phyloP scores from a whole-genome alignment of 2,329 filamentous ascomycete genomes.

The Calonectria honghensis region DNA sequence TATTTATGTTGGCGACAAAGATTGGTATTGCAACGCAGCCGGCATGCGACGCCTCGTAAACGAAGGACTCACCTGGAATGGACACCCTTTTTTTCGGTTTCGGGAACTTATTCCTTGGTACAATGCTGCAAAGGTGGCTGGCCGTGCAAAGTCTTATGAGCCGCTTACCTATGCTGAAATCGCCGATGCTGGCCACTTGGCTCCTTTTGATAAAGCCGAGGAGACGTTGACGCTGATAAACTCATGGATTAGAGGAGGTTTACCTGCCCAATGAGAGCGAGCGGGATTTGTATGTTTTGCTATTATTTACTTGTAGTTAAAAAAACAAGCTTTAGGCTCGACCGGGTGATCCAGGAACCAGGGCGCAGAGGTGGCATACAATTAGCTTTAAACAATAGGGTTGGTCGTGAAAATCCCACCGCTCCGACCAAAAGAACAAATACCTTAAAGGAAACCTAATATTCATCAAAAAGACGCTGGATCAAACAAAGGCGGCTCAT shows the following conservation, averaged over 20 bases:
- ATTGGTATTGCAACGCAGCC: slow-evolving; percentile 19
- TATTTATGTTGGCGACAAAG: slow-evolving; percentile 34
- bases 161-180: slow-evolving; percentile 30
- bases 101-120: neutral
- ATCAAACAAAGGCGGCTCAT: too few relatives aligned
- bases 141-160: too few relatives aligned
- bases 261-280: neutral
- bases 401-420: too few relatives aligned
- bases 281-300: too few relatives aligned
- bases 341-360: too few relatives aligned
- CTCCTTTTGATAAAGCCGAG: slow-evolving; percentile 28
- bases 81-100: slow-evolving; percentile 8
- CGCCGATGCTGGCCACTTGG: slow-evolving; percentile 13
- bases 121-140: neutral
- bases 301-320: too few relatives aligned
- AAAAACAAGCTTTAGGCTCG: too few relatives aligned
- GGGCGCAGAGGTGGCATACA: too few relatives aligned
- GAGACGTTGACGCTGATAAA: slow-evolving; percentile 29
- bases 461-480: too few relatives aligned
- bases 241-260: slow-evolving; percentile 19
- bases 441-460: too few relatives aligned
- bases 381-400: too few relatives aligned
- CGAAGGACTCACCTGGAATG: slow-evolving; percentile 1
- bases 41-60: slow-evolving; percentile 30
- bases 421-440: too few relatives aligned